Evolutionary conservation across 306 rosid species (phyloP).

Genomic region (Hippophae tibetana): DNA sequence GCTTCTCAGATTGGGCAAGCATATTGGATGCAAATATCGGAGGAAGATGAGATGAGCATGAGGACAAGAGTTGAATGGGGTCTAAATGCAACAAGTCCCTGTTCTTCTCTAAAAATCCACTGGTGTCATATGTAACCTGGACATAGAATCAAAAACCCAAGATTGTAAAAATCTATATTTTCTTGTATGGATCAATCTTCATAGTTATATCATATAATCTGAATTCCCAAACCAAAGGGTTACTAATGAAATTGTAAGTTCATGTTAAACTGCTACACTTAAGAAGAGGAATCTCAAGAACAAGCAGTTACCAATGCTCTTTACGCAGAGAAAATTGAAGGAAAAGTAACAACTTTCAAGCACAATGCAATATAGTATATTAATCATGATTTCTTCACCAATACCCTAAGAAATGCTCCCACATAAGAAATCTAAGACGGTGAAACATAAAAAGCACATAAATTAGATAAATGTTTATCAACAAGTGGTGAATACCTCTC

Average conservation of each 20-base stretch:
- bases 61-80: constrained; percentile 87
- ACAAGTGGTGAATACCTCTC: constrained; percentile 67
- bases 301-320: no score
- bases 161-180: neutral
- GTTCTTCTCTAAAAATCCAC: constrained; percentile 94
- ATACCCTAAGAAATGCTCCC: no score
- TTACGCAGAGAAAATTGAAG: no score
- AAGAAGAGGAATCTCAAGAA: no score
- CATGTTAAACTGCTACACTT: no score
- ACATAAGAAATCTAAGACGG: no score
- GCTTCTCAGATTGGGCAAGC: constrained; percentile 84
- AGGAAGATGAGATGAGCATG: constrained; percentile 88
- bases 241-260: no score
- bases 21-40: constrained; percentile 71
- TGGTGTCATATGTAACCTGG: constrained; percentile 90
- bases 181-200: neutral
- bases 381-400: no score
- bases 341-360: no score
- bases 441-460: neutral
- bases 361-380: no score
- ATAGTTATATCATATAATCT: neutral
- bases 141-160: constrained; percentile 25
- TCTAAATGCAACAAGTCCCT: constrained; percentile 89
- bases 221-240: no score
- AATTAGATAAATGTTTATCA: constrained; percentile 1